Percentiles rank a stretch among this genome's conserved stretches.
Evolutionary conservation across 2,329 filamentous ascomycete genomes (phyloP).

Genomic region (Colletotrichum sp.): DNA sequence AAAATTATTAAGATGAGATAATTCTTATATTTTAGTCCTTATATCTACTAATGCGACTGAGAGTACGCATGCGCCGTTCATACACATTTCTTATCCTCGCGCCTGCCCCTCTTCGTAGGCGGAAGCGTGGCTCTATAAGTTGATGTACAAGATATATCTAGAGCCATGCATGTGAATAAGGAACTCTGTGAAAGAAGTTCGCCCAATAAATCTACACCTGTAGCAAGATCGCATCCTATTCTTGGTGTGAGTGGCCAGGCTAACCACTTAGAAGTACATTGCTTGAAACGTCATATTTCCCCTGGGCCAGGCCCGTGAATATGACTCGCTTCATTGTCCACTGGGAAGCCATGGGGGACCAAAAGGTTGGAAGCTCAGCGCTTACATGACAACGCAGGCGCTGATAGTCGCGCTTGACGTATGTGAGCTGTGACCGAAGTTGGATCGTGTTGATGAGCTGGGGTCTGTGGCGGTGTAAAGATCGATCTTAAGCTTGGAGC

Average conservation of each 20-base stretch:
- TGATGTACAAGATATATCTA: not conserved
- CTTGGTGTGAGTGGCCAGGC: not conserved
- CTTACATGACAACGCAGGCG: constrained; percentile 3
- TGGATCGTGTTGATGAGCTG: not conserved
- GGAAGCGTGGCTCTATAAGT: not conserved
- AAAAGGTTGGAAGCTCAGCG: not conserved
- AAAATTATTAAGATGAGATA: not conserved
- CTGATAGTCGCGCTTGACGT: not conserved
- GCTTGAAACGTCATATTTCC: not conserved
- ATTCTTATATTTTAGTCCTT: not conserved
- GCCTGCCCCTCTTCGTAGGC: not conserved
- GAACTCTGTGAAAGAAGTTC: not conserved
- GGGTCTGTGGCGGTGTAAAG: not conserved
- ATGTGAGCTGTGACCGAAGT: not conserved
- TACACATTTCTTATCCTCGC: not conserved
- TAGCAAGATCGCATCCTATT: not conserved
- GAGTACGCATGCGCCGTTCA: not conserved
- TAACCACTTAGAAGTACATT: not conserved
- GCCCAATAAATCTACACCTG: not conserved
- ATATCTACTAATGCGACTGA: not conserved
- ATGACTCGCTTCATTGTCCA: not conserved
- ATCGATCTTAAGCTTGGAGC: not conserved
- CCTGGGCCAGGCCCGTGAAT: not conserved
- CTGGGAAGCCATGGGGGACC: not conserved
- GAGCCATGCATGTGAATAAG: not conserved